These are phyloP conservation scores for Alopecurus myosuroides DNA, from an alignment of 176 grass and related monocot genomes.

Conservation along the genomic window DNA sequence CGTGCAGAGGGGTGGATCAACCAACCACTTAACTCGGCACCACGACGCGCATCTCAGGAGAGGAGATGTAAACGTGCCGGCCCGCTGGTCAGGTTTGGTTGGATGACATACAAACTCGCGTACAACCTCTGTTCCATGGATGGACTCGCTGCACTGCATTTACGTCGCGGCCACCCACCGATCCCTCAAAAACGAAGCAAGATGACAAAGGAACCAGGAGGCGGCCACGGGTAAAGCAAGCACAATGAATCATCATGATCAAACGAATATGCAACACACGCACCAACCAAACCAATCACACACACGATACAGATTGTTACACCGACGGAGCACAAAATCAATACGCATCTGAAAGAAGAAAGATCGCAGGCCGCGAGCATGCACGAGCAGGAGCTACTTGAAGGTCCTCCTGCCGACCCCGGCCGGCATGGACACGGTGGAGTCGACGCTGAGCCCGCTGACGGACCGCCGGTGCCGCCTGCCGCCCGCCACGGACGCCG, in stretches of 20 bases:
- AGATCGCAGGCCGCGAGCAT: background rate
- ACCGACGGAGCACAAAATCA: background rate
- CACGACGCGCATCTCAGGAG: no score
- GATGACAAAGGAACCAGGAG: no score
- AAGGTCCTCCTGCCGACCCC: conserved; percentile 54
- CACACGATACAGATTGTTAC: conserved; percentile 11
- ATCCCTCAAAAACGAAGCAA: no score
- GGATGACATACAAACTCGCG: no score
- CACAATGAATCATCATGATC: background rate
- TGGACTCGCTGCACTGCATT: no score
- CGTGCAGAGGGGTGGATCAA: no score
- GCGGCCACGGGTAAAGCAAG: background rate
- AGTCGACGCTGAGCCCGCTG: conserved; percentile 76
- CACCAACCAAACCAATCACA: conserved; percentile 33
- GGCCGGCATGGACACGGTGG: conserved; percentile 68
- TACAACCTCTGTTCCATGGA: no score
- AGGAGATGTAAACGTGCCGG: no score
- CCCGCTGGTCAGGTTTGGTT: no score
- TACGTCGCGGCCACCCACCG: no score
- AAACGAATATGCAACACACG: background rate
- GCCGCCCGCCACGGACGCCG: conserved; percentile 33
- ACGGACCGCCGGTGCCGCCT: conserved; percentile 62
- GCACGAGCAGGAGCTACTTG: conserved; percentile 30
- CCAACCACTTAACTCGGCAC: no score
- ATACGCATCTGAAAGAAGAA: background rate